phyloP scores from a whole-genome alignment of 169 alveolate species.

The Cryptosporidium meleagridis region DNA sequence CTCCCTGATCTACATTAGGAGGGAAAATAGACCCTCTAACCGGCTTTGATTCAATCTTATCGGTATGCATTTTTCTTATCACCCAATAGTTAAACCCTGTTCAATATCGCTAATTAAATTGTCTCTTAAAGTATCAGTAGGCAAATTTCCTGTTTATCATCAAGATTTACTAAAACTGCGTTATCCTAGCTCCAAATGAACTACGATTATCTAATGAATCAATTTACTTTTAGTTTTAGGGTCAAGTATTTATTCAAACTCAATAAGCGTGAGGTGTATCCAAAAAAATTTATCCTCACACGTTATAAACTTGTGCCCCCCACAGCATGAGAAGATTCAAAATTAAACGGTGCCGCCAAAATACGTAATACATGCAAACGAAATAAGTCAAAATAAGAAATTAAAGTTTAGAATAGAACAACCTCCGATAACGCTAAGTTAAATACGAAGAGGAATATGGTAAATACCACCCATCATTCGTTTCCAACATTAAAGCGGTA shows the following conservation, averaged over 20 bases:
- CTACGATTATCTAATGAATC: background rate
- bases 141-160: background rate
- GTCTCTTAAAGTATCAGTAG: background rate
- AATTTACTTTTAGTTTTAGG: background rate
- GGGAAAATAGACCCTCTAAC: constrained; percentile 35
- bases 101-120: background rate
- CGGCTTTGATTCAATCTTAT: constrained; percentile 16
- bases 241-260: background rate
- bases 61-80: background rate
- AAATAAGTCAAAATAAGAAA: background rate
- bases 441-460: constrained; percentile 25
- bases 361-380: background rate
- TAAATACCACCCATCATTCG: constrained; percentile 32
- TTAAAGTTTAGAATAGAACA: background rate
- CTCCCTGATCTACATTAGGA: background rate
- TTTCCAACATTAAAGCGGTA: background rate
- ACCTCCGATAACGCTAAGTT: background rate
- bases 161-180: background rate
- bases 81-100: background rate
- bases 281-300: background rate
- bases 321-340: background rate
- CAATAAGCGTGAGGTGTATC: background rate
- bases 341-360: background rate
- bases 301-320: background rate
- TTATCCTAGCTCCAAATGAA: background rate